Percentiles rank a stretch among this genome's conserved stretches.
Evolutionary conservation across 805 yeast species (phyloP).

Genomic region (Pichia manshurica): DNA sequence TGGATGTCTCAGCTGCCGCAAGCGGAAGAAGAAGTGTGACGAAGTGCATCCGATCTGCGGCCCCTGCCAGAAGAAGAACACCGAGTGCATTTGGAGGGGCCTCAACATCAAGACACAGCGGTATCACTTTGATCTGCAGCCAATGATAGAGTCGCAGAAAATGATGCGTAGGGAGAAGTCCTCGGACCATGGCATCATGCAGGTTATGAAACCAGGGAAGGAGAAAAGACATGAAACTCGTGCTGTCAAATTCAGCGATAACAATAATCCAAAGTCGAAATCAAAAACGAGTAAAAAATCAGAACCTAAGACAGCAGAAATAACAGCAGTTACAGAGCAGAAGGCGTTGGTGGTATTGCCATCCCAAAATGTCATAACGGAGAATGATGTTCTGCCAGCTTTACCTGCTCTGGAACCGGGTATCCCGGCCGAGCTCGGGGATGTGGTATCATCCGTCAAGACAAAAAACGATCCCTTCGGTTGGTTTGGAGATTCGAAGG

Average conservation of each 20-base stretch:
- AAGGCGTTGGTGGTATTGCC: no score
- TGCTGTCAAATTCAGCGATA: background rate
- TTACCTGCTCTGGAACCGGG: no score
- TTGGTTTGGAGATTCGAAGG: no score
- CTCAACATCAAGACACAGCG: constrained; percentile 10
- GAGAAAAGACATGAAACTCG: background rate
- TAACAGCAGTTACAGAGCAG: no score
- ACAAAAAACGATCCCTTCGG: no score
- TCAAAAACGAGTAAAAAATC: background rate
- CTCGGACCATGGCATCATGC: background rate
- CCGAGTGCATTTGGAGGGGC: constrained; percentile 28
- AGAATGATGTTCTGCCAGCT: no score
- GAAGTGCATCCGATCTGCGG: constrained; percentile 43
- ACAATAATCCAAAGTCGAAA: background rate
- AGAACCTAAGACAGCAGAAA: no score
- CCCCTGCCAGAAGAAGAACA: constrained; percentile 31
- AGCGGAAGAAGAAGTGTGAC: constrained; percentile 46
- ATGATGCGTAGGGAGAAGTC: constrained; percentile 7
- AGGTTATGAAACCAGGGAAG: background rate
- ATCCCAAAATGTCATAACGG: no score
- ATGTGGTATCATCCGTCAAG: no score
- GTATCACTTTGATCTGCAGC: constrained; percentile 14
- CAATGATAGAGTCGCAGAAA: constrained; percentile 18
- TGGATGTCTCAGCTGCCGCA: constrained; percentile 39
- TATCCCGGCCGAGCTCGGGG: no score